Evolutionary conservation across 768 basidiomycete species (phyloP), one percentile per base, ranked within the genome.

Genomic region (Dacryopinax spathularia): DNA sequence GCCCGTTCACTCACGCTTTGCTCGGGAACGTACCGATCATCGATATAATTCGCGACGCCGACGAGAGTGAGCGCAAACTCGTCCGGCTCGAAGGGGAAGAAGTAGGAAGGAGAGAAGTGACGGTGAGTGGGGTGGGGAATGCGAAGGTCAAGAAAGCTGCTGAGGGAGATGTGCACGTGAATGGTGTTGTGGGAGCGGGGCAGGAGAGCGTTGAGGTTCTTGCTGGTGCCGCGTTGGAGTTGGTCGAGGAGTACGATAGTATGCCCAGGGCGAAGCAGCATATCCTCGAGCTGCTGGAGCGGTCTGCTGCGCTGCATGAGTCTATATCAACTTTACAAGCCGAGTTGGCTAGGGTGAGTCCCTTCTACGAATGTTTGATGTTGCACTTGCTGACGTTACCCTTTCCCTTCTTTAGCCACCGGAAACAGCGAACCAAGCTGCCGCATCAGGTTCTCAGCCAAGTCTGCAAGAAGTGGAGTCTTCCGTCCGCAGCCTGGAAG

Each of bases 241-340:
- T 56, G 48, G 48, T 56, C 6, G 48, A 56, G 18, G 25, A 56
- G 5, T 56, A 56, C 25, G 48, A 56, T 4, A 27, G 13, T 56
- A 56, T 56, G 48, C 48, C 48, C 15, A 56, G 48, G 48, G 48
- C 48, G 25, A 56, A 56, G 48, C 48, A 56, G 18, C 48, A 56
- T 56, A 56, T 56, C 20, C 48, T 56, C 10, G 15, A 56, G 29
- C 48, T 56, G 7, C 48, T 56, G 9, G 48, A 56, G 29, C 48
- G 48, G 6, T 56, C 48, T 9, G 48, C 48, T 6, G 48, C 12
- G 25, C 25, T 56, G 9, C 48, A 56, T 56, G 48, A 56, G 29
- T 56, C 48, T 3, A 56, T 56, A 13, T 22, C 48, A 6, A 5
- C 22, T 27, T 56, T 56, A 29, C 48, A 29, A 56, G 48, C 48